phyloP scores from a whole-genome alignment of 768 basidiomycete genomes.

The Rhodotorula graminis region DNA sequence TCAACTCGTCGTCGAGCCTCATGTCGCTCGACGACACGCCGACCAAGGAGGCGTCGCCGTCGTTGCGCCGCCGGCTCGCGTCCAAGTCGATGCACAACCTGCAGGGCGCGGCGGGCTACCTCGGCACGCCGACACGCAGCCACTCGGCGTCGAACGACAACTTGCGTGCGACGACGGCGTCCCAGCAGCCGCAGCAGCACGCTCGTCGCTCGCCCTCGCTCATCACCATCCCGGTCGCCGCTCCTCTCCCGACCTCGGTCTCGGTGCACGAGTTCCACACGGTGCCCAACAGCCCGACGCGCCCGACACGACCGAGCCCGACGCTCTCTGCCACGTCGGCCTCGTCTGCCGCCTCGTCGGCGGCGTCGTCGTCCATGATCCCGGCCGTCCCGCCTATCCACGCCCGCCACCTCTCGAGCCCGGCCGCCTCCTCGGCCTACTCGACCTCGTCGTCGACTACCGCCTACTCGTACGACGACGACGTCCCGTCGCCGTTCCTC shows the following conservation, averaged over 20 bases:
- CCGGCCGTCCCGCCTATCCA: not conserved
- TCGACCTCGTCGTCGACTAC: not conserved
- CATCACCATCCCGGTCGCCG: slow-evolving; percentile 15
- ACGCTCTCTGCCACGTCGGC: not conserved
- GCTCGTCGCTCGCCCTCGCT: slow-evolving; percentile 14
- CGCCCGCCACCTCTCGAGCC: not conserved
- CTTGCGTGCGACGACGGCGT: slow-evolving; percentile 14
- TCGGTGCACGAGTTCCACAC: slow-evolving; percentile 2
- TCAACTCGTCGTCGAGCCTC: slow-evolving; percentile 31
- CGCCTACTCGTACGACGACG: slow-evolving; percentile 19
- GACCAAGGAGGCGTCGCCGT: slow-evolving; percentile 23
- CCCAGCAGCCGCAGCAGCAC: not conserved
- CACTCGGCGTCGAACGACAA: slow-evolving; percentile 34
- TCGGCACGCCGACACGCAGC: slow-evolving; percentile 12
- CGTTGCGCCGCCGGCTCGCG: slow-evolving; percentile 29
- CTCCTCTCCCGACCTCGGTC: slow-evolving; percentile 5
- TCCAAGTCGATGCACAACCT: slow-evolving; percentile 37
- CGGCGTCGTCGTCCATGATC: not conserved
- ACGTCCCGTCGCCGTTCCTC: slow-evolving; percentile 34
- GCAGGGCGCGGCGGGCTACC: not conserved
- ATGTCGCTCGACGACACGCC: slow-evolving; percentile 41
- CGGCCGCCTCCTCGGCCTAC: not conserved
- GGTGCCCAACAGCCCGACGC: not conserved
- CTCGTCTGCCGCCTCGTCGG: no score
- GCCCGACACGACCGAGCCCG: not conserved